A percentile compares a stretch with the other conserved stretches of the same genome.
phyloP scores from a whole-genome alignment of 345 rosid genomes.

The Brassica juncea region DNA sequence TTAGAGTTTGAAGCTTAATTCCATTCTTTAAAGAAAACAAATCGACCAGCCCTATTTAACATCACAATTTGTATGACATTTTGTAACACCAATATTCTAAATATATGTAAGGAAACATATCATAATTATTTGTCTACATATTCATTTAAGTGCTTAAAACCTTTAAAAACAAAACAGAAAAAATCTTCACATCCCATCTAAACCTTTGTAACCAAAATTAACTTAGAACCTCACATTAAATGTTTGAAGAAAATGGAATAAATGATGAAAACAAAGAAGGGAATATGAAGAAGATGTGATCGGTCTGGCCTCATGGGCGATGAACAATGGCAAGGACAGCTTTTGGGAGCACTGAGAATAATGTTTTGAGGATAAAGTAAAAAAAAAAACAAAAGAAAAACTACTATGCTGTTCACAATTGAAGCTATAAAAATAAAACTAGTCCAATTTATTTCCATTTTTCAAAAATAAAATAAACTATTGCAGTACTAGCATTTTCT shows the following conservation, averaged over 20 bases:
- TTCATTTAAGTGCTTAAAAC: background rate
- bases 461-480: background rate
- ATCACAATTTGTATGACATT: no score
- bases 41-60: no score
- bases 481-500: background rate
- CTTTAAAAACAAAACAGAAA: no score
- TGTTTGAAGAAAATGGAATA: conserved; percentile 7
- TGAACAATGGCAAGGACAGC: conserved; percentile 20
- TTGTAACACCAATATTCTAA: no score
- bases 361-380: conserved; percentile 33
- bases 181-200: background rate
- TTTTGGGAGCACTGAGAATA: conserved; percentile 41
- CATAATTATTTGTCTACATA: background rate
- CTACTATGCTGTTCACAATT: conserved; percentile 16
- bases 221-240: background rate
- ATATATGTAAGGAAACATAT: background rate
- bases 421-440: background rate
- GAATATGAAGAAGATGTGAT: conserved; percentile 32
- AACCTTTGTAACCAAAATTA: background rate
- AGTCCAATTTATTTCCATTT: background rate
- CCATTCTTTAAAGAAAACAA: no score
- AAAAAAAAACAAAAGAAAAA: conserved; percentile 14
- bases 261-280: conserved; percentile 18
- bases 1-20: no score
- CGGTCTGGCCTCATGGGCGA: conserved; percentile 35